Conservation (phyloP, 2,329 filamentous ascomycete genomes). For the Fusarium annulatum region DNA sequence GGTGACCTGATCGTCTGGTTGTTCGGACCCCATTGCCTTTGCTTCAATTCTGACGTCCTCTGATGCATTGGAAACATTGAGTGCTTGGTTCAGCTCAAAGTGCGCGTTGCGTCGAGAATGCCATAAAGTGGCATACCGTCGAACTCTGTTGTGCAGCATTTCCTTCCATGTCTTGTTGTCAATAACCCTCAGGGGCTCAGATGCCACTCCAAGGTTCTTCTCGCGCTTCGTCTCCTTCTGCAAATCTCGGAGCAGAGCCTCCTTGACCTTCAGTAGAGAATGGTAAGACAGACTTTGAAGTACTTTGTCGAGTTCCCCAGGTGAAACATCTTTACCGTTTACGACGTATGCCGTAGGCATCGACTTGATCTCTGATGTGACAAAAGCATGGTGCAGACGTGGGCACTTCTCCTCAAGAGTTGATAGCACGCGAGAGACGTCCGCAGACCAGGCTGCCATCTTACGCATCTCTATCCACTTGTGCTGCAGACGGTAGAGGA, state of each 20-base stretch:
- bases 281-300: constrained; percentile 46
- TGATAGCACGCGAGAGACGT: constrained; percentile 54
- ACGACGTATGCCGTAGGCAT: constrained; percentile 44
- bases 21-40: background rate
- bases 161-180: constrained; percentile 33
- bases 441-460: constrained; percentile 60
- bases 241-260: constrained; percentile 33
- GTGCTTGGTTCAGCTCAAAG: background rate
- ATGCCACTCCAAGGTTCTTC: constrained; percentile 19
- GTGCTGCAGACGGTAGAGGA: constrained; percentile 61
- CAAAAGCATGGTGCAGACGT: constrained; percentile 55
- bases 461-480: constrained; percentile 63
- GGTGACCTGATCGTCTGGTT: constrained; percentile 28
- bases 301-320: constrained; percentile 45
- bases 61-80: background rate
- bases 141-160: constrained; percentile 36
- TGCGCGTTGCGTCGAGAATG: constrained; percentile 31
- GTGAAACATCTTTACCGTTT: constrained; percentile 42
- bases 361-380: constrained; percentile 46
- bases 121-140: constrained; percentile 36
- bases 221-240: constrained; percentile 34
- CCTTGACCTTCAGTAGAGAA: constrained; percentile 46
- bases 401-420: constrained; percentile 55
- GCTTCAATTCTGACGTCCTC: constrained; percentile 8
- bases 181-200: background rate